Conservation (phyloP, 2,329 filamentous ascomycete species). For the Periconia sp. region DNA sequence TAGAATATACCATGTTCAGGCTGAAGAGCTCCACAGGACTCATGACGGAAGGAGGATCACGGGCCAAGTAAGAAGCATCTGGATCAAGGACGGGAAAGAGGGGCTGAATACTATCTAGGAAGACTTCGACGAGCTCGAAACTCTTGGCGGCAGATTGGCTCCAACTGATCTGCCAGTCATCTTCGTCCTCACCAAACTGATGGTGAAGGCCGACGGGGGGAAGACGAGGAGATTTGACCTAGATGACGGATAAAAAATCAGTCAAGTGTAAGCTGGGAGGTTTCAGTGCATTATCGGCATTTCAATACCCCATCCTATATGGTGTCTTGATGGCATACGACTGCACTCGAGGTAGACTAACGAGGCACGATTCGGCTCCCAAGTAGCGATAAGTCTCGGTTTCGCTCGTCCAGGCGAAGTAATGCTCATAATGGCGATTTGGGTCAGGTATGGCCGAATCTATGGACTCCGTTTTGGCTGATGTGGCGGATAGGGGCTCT, state of each 20-base stretch:
- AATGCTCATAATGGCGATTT: slow-evolving; percentile 28
- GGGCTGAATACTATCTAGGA: slow-evolving; percentile 27
- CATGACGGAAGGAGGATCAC: slow-evolving; percentile 25
- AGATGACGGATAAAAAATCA: too few relatives aligned
- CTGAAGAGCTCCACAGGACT: slow-evolving; percentile 29
- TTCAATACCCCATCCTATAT: too few relatives aligned
- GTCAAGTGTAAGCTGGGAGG: too few relatives aligned
- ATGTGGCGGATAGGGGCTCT: slow-evolving; percentile 5
- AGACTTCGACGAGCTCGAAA: slow-evolving; percentile 33
- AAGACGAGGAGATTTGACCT: slow-evolving; percentile 31
- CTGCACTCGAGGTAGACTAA: too few relatives aligned
- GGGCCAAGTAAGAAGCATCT: slow-evolving; percentile 25
- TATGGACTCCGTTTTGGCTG: slow-evolving; percentile 16
- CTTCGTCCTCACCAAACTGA: slow-evolving; percentile 20
- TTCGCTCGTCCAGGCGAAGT: slow-evolving; percentile 35
- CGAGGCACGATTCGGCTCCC: slow-evolving; percentile 35
- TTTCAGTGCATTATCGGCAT: too few relatives aligned
- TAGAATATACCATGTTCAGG: slow-evolving; percentile 41
- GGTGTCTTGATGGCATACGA: too few relatives aligned
- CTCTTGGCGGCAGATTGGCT: slow-evolving; percentile 26
- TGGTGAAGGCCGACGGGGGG: slow-evolving; percentile 18
- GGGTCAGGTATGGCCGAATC: slow-evolving; percentile 13
- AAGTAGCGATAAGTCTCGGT: slow-evolving; percentile 39
- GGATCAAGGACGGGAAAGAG: slow-evolving; percentile 28
- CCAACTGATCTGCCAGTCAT: slow-evolving; percentile 25